Base-by-base conservation (phyloP, 805 yeast genomes). In the Metschnikowia corniflorae region DNA sequence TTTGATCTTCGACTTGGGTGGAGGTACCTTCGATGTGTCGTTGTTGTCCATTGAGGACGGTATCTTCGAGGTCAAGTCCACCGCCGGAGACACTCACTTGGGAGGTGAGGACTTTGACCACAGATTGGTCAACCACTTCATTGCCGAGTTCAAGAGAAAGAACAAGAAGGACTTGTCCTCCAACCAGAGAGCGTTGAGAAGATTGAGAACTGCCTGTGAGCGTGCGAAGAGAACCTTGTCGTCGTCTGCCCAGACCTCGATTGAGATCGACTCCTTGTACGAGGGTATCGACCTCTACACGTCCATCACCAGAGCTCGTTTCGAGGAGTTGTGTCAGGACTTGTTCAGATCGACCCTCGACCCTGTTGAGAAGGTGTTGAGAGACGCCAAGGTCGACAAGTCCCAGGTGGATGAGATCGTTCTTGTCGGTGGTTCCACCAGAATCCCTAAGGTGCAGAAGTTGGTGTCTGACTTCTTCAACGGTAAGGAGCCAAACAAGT, bases 71-170 rank as follows among this genome's bases (percentile, higher is more conserved):
- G 73, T 68, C 42, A 68, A 68, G 63, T 54, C 73, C 44, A 68
- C 96, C 46, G 87, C 94, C 44, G 96, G 96, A 82, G 95, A 87
- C 65, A 87, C 96, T 46, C 96, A 87, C 66, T 78, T 87, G 69
- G 96, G 96, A 77, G 96, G 96, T 78, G 95, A 87, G 73, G 96
- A 87, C 71, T 87, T 87, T 55, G 96, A 87, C 70, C 79, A 76
- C 73, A 80, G 87, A 67, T 82, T 87, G 59, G 89, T 87, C 48
- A 81, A 81, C 68, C 93, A 86, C 69, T 85, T 89, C 62, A 76
- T 79, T 60, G 84, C 83, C 70, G 97, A 89, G 65, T 88, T 88
- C 75, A 87, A 89, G 78, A 86, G 93, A 81, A 91, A 91, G 75
- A 80, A 88, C 64, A 77, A 77, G 57, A 82, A 86, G 57, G 97